Percentiles rank a stretch among this genome's conserved stretches.
Evolutionary conservation across 1,139 yeast species (phyloP).

Genomic region (Suhomyces choctaworum): DNA sequence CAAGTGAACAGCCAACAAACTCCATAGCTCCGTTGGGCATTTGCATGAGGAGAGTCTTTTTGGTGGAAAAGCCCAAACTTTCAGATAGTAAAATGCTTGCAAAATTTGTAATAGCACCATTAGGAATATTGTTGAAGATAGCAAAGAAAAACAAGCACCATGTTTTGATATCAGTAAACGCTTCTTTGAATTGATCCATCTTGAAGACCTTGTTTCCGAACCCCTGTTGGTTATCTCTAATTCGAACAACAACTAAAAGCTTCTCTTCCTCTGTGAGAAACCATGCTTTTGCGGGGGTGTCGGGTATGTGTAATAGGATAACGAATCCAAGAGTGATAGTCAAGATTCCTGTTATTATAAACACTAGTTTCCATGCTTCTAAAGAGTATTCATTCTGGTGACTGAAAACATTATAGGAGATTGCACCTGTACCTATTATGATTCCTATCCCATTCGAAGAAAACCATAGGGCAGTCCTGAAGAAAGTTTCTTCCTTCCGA

Average conservation of each 20-base stretch:
- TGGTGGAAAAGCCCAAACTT: constrained; percentile 44
- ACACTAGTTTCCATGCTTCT: constrained; percentile 48
- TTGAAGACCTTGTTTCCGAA: constrained; percentile 58
- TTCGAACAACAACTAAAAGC: constrained; percentile 31
- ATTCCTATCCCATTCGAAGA: constrained; percentile 53
- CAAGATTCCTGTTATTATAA: constrained; percentile 48
- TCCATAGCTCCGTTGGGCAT: constrained; percentile 43
- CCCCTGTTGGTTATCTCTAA: constrained; percentile 49
- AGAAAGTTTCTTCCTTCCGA: constrained; percentile 49
- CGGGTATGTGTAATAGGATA: constrained; percentile 49
- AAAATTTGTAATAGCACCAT: constrained; percentile 54
- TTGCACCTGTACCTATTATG: constrained; percentile 49
- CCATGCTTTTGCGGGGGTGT: constrained; percentile 53
- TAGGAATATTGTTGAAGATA: constrained; percentile 47
- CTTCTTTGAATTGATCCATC: constrained; percentile 53
- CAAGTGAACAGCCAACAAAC: constrained; percentile 39
- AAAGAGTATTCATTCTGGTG: constrained; percentile 33
- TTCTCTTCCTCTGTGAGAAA: constrained; percentile 45
- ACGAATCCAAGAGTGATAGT: constrained; percentile 46
- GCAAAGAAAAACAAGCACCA: constrained; percentile 45
- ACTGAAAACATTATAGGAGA: constrained; percentile 49
- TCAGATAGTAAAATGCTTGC: constrained; percentile 47
- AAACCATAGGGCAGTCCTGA: constrained; percentile 51
- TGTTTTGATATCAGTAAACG: constrained; percentile 47
- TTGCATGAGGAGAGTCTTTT: constrained; percentile 36